phyloP scores from a whole-genome alignment of 2,329 filamentous ascomycete species.

The Epichloe uncinata region DNA sequence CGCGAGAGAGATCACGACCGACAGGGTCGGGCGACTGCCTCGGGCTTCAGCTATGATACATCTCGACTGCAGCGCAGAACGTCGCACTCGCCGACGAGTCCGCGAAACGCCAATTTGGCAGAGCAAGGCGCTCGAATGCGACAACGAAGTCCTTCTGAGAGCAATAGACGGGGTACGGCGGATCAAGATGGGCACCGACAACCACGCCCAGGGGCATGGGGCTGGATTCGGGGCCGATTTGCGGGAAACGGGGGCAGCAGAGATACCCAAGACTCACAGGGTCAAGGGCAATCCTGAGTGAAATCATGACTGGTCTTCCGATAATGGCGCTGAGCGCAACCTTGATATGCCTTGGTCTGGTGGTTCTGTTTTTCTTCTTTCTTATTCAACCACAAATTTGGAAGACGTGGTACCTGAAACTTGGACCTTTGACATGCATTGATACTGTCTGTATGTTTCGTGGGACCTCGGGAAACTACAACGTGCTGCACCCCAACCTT shows the following conservation, averaged over 20 bases:
- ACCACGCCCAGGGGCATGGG: slow-evolving; percentile 24
- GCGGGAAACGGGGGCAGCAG: slow-evolving; percentile 15
- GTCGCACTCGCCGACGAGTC: slow-evolving; percentile 25
- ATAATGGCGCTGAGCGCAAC: not conserved
- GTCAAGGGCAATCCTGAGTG: slow-evolving; percentile 16
- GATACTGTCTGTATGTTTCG: not conserved
- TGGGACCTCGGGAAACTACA: not conserved
- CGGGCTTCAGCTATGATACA: slow-evolving; percentile 19
- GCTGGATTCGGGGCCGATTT: slow-evolving; percentile 32
- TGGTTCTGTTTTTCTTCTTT: not conserved
- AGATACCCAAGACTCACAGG: slow-evolving; percentile 15
- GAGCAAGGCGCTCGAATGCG: slow-evolving; percentile 21
- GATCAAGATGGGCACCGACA: slow-evolving; percentile 19
- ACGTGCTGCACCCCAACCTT: not conserved
- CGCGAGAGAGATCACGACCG: slow-evolving; percentile 12
- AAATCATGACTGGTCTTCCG: not conserved
- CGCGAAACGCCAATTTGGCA: slow-evolving; percentile 15
- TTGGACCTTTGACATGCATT: not conserved
- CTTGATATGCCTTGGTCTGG: not conserved
- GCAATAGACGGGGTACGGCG: slow-evolving; percentile 16
- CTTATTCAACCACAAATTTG: not conserved
- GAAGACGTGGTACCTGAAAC: not conserved
- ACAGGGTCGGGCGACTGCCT: slow-evolving; percentile 13
- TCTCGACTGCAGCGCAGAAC: slow-evolving; percentile 23
- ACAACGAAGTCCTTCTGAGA: slow-evolving; percentile 26